Conservation (phyloP, 2,329 filamentous ascomycete genomes). For the Macrophomina pseudophaseolina region DNA sequence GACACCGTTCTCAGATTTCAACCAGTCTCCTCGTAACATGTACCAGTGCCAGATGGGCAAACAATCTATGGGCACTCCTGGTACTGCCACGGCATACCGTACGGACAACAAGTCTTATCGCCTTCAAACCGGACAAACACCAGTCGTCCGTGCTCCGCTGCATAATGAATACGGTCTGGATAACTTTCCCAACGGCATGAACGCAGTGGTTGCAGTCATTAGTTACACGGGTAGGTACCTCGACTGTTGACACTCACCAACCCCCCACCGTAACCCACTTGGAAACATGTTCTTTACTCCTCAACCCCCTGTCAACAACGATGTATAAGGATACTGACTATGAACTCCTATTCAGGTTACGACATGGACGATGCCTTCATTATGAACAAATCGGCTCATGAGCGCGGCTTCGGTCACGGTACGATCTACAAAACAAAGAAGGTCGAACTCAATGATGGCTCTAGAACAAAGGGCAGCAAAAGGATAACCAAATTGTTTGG, state of each 20-base stretch:
- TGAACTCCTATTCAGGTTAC: conserved; percentile 87
- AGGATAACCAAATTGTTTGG: conserved; percentile 84
- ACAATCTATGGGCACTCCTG: conserved; percentile 97
- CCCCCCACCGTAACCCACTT: too few relatives aligned
- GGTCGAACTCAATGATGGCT: conserved; percentile 80
- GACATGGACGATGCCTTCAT: conserved; percentile 99
- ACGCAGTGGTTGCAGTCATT: conserved; percentile 95
- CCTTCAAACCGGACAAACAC: conserved; percentile 93
- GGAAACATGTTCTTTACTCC: too few relatives aligned
- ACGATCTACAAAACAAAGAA: conserved; percentile 99
- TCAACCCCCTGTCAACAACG: too few relatives aligned
- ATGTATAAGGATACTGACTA: too few relatives aligned
- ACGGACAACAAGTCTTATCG: conserved; percentile 98
- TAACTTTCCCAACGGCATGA: conserved; percentile 96
- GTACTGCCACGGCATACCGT: conserved; percentile 79
- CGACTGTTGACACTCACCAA: too few relatives aligned
- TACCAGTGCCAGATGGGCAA: conserved; percentile 99
- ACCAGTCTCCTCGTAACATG: conserved; percentile 98
- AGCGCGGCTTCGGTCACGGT: conserved; percentile 92
- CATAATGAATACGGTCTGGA: conserved; percentile 97
- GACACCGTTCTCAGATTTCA: conserved; percentile 98
- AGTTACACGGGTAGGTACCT: too few relatives aligned
- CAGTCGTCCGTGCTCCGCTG: conserved; percentile 86
- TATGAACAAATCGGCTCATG: conserved; percentile 94
- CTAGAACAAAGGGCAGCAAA: conserved; percentile 67